phyloP scores from a whole-genome alignment of 1,139 yeast genomes.

The Scheffersomyces illinoinensis region DNA sequence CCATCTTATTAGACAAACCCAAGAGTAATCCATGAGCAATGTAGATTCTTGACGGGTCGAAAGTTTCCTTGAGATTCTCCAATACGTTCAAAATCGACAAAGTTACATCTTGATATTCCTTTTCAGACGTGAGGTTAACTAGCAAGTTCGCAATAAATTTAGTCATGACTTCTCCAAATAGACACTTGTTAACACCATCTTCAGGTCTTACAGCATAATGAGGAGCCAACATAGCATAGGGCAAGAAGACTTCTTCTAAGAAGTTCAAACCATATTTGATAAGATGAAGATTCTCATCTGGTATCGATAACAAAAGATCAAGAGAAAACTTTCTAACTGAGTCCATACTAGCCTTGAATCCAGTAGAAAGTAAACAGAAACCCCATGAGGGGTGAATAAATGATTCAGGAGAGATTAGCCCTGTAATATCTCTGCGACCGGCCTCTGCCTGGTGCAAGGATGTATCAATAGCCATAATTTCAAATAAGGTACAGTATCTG shows the following conservation, averaged over 20 bases:
- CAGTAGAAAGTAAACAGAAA: slow-evolving; percentile 69
- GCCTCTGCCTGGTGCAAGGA: slow-evolving; percentile 86
- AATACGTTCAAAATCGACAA: slow-evolving; percentile 46
- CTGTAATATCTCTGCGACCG: slow-evolving; percentile 64
- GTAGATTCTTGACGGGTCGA: slow-evolving; percentile 73
- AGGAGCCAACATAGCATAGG: slow-evolving; percentile 64
- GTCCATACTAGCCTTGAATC: slow-evolving; percentile 77
- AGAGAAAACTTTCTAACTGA: slow-evolving; percentile 70
- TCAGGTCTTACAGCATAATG: slow-evolving; percentile 48
- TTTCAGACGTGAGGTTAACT: slow-evolving; percentile 29
- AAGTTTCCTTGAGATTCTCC: slow-evolving; percentile 49
- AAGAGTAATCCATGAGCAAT: slow-evolving; percentile 56
- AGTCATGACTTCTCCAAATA: slow-evolving; percentile 56
- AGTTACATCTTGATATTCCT: slow-evolving; percentile 21
- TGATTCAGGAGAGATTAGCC: slow-evolving; percentile 52
- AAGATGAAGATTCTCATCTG: slow-evolving; percentile 49
- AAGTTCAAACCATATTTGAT: slow-evolving; percentile 47
- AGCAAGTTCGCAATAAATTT: slow-evolving; percentile 51
- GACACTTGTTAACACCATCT: slow-evolving; percentile 41
- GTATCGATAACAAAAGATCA: slow-evolving; percentile 56
- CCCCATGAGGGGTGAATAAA: slow-evolving; percentile 73
- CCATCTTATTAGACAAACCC: slow-evolving; percentile 42
- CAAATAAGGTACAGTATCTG: slow-evolving; percentile 70
- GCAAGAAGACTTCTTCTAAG: slow-evolving; percentile 56
- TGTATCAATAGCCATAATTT: slow-evolving; percentile 81